Evolutionary conservation across 495 filamentous ascomycete genomes (phyloP).

Genomic region (Cenococcum geophilum): DNA sequence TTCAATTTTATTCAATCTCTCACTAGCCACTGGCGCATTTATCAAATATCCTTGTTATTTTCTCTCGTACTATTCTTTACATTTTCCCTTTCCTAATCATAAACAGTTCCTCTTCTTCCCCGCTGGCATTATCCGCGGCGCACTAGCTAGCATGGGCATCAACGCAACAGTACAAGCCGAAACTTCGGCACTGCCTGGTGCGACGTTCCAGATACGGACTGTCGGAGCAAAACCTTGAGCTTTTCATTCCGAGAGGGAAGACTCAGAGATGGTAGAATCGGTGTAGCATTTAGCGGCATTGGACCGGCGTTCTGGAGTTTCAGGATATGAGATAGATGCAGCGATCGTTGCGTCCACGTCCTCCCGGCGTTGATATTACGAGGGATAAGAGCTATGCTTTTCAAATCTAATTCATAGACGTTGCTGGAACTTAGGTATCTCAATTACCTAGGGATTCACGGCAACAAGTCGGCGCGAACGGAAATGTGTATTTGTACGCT

Average conservation of each 20-base stretch:
- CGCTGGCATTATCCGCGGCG: slow-evolving; percentile 82
- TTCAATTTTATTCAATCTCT: not conserved
- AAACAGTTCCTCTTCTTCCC: slow-evolving; percentile 82
- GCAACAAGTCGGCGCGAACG: no score
- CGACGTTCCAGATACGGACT: slow-evolving; percentile 96
- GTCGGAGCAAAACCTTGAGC: slow-evolving; percentile 50
- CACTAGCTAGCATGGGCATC: slow-evolving; percentile 83
- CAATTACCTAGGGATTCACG: no score
- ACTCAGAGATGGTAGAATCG: not conserved
- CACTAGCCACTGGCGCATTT: not conserved
- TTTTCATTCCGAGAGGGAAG: not conserved
- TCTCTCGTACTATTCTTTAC: not conserved
- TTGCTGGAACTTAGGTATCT: no score
- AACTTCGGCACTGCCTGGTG: slow-evolving; percentile 73
- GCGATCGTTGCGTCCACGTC: no score
- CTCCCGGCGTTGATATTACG: no score
- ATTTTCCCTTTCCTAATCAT: slow-evolving; percentile 2
- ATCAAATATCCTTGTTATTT: slow-evolving; percentile 4
- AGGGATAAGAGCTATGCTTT: no score
- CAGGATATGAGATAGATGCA: no score
- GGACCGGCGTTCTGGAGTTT: not conserved
- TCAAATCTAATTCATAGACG: no score
- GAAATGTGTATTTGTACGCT: no score
- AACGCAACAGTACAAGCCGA: slow-evolving; percentile 86
- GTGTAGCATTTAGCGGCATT: slow-evolving; percentile 11